These are phyloP conservation scores for Dryas drummondii DNA, from an alignment of 306 rosid species.

Conservation along the genomic window DNA sequence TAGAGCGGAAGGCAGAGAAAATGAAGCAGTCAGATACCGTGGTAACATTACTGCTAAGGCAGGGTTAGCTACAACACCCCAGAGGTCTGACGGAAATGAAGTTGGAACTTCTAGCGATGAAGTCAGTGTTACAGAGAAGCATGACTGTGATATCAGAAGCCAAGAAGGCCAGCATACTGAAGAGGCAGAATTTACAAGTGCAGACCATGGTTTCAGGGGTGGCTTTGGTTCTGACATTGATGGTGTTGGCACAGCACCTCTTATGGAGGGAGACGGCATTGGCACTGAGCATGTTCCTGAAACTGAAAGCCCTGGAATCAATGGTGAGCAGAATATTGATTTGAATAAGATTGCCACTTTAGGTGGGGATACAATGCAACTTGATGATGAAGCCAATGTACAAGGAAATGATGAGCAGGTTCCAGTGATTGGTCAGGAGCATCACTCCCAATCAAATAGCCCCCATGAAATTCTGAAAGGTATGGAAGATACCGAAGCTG, in stretches of 20 bases:
- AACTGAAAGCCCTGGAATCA: slow-evolving; percentile 66
- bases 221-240: slow-evolving; percentile 78
- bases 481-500: slow-evolving; percentile 64
- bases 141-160: slow-evolving; percentile 74
- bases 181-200: slow-evolving; percentile 78
- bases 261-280: slow-evolving; percentile 56
- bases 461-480: slow-evolving; percentile 42
- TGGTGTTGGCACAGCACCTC: slow-evolving; percentile 50
- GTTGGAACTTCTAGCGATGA: slow-evolving; percentile 63
- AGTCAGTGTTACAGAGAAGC: slow-evolving; percentile 76
- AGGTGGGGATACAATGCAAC: slow-evolving; percentile 69
- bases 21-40: slow-evolving; percentile 35
- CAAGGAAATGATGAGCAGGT: slow-evolving; percentile 60
- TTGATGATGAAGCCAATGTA: slow-evolving; percentile 60
- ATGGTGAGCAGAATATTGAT: slow-evolving; percentile 49
- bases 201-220: slow-evolving; percentile 52
- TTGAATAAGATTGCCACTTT: slow-evolving; percentile 43
- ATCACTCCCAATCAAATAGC: slow-evolving; percentile 48
- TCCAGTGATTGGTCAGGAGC: slow-evolving; percentile 41
- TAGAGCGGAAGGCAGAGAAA: slow-evolving; percentile 38
- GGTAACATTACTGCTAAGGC: slow-evolving; percentile 42
- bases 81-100: slow-evolving; percentile 42
- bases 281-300: slow-evolving; percentile 73
- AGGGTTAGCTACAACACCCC: slow-evolving; percentile 56
- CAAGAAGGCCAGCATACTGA: slow-evolving; percentile 68